Evolutionary conservation across 441 rosid species (phyloP), one percentile per base, ranked within the genome.

Genomic region (Croton laevigatus): DNA sequence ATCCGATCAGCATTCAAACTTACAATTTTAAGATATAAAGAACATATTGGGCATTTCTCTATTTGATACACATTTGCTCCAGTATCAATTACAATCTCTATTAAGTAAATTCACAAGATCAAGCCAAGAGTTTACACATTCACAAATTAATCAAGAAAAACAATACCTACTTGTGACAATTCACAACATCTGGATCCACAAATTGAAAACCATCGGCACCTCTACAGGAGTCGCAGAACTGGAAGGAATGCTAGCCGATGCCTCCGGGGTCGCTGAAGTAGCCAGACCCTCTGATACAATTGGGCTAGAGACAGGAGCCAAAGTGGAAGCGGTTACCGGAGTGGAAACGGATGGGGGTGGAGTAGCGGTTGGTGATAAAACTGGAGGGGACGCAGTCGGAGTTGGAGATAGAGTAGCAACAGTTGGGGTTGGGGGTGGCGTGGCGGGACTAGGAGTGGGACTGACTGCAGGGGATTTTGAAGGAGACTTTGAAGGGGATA

Each of bases 91-190:
- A 48, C 17, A 48, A 14, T 14, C 17, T 13, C 17, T 12, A n/a
- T 48, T 5, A 19, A 71, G 59, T 23, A 1, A 59, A 48, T 11
- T 17, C 55, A 71, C 5, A 38, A 60, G 44, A 58, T 66, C 55
- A 27, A 73, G 59, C 65, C 49, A 59, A 49, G 11, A 66, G 40
- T 59, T 51, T 34, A 53, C 40, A 49, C 22, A 66, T 74, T 70
- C 60, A 66, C 53, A 13, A 27, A 65, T 19, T 13, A 16, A 10
- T 12, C 4, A 48, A 51, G n/a, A n/a, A 3, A 4, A 19, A 61
- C 19, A 34, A 22, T 57, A 93, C 99, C 99, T 93, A 98, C 73
- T 91, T 95, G 78, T 89, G 82, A 71, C 98, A 93, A 83, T 95
- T 95, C 71, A 89, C 79, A 61, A 80, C 71, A 85, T 95, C 99